Evolutionary conservation across 805 yeast species (phyloP), one percentile per base, ranked within the genome.

Genomic region (Metschnikowia shivogae): DNA sequence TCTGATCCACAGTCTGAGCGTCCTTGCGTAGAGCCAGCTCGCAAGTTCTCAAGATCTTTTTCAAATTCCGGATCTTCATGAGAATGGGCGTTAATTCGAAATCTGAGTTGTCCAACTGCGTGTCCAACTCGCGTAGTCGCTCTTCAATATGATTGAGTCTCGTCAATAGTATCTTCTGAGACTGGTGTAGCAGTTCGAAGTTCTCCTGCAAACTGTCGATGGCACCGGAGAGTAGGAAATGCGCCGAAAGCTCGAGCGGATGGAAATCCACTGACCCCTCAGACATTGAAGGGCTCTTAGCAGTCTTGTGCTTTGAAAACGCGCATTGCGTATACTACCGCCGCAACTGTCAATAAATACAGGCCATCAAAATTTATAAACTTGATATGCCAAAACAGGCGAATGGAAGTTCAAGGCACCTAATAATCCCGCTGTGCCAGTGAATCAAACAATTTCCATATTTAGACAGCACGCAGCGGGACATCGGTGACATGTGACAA

Each of bases 201-300:
- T 74, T 75, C 42, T 73, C 73, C 43, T 76, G 72, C 20, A 81
- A 60, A 4, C 62, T 64, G 34, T 81, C 84, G 7, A 81, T 60
- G 1, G 84, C 74, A 1, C 77, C 75, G 28, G 80, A 80, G 6
- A 81, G 56, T 1, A 81, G 58, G 8, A 78, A 63, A 49, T 81
- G 86, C 0, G 81, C 83, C 2, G 80, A 72, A 26, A 80, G 64
- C 48, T 81, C 86, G 36, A 81, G 71, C 0, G 84, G 83, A 55
- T 81, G 85, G 12, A 80, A 65, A 27, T 74, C 73, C 29, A 49
- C 38, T 9, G 33, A 29, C n/a, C 46, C 55, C 11, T 45, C 48
- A 3, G 40, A 28, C 40, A 37, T 37, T n/a, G 10, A 17, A n/a
- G 8, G 26, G 1, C 26, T 22, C 26, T 22, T 22, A n/a, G n/a